Percentiles rank a stretch among this genome's conserved stretches.
phyloP scores from a whole-genome alignment of 2,329 filamentous ascomycete species.

The Ceratocystis huliohia region DNA sequence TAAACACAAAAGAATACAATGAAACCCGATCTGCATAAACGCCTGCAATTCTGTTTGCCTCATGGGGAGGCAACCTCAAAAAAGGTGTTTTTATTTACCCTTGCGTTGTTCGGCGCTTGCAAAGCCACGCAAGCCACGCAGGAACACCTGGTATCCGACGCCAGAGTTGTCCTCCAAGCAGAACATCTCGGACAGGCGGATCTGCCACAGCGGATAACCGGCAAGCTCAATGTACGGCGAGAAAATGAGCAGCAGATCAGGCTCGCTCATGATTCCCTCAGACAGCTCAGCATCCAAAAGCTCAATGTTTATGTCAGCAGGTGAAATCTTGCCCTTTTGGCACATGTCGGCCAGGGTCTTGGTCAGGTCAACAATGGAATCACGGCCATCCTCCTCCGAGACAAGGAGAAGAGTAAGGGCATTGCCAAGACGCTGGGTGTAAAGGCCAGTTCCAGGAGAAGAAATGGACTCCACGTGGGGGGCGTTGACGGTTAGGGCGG shows the following conservation, averaged over 20 bases:
- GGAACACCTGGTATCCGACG: conserved; percentile 89
- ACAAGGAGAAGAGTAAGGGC: conserved; percentile 39
- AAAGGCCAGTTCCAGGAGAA: conserved; percentile 24
- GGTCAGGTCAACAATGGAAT: conserved; percentile 89
- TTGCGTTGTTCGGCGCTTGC: conserved; percentile 80
- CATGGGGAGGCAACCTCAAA: not conserved
- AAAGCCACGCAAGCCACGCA: conserved; percentile 71
- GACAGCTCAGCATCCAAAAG: conserved; percentile 81
- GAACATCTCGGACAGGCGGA: conserved; percentile 89
- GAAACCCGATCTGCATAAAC: not conserved
- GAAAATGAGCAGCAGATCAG: conserved; percentile 81
- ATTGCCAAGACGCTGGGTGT: conserved; percentile 21
- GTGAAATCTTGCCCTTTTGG: conserved; percentile 69
- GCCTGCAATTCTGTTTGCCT: not conserved
- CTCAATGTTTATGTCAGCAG: conserved; percentile 70
- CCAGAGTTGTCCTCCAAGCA: conserved; percentile 61
- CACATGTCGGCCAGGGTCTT: conserved; percentile 92
- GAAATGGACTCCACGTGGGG: conserved; percentile 33
- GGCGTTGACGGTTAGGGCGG: conserved; percentile 49
- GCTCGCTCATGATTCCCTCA: conserved; percentile 69
- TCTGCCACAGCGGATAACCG: conserved; percentile 93
- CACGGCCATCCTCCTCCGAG: conserved; percentile 76
- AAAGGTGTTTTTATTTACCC: conserved; percentile 40
- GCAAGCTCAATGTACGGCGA: conserved; percentile 70
- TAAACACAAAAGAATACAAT: not conserved